Evolutionary conservation across 2,329 filamentous ascomycete species (phyloP).

Genomic region (Diaporthe vexans): DNA sequence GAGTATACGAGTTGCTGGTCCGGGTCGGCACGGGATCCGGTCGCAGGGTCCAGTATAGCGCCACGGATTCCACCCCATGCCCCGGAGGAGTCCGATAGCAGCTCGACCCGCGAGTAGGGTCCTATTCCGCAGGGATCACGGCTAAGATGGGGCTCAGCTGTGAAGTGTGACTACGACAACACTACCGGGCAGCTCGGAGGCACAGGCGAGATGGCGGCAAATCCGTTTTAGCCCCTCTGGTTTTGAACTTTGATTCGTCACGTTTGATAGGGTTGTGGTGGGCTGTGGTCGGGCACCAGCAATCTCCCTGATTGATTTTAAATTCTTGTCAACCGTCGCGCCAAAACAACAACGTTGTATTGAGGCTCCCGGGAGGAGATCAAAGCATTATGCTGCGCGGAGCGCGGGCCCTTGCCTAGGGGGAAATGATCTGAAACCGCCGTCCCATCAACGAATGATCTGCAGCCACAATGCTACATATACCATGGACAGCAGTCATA

Average conservation of each 20-base stretch:
- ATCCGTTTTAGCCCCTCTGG: neutral
- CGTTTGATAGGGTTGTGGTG: neutral
- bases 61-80: neutral
- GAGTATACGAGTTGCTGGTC: neutral
- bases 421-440: slow-evolving; percentile 18
- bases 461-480: slow-evolving; percentile 26
- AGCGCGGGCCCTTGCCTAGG: neutral
- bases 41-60: neutral
- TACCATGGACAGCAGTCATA: slow-evolving; percentile 7
- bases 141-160: neutral
- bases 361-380: neutral
- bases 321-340: neutral
- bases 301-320: slow-evolving; percentile 10
- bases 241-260: neutral
- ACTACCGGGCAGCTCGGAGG: neutral
- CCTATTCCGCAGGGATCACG: neutral
- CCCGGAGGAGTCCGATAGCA: neutral
- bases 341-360: neutral
- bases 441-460: slow-evolving; percentile 31
- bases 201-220: neutral
- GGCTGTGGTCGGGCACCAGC: neutral
- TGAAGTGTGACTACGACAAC: neutral
- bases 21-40: slow-evolving; percentile 1
- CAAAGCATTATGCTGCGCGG: neutral
- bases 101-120: neutral